Evolutionary conservation across 805 yeast species (phyloP).

Genomic region (Starmerella vaccinii): DNA sequence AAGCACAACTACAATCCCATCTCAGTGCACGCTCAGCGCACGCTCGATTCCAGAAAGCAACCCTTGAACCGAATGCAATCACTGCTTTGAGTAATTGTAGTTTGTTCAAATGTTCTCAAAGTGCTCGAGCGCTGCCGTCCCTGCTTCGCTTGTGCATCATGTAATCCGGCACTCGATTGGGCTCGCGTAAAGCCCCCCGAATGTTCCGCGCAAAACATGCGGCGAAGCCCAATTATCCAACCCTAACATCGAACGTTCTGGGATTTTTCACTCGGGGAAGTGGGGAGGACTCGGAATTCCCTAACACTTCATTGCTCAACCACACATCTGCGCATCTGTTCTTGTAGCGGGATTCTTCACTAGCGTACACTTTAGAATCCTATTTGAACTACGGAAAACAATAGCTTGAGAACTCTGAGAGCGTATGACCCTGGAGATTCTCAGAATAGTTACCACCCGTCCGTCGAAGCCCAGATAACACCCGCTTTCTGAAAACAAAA

Average conservation of each 20-base stretch:
- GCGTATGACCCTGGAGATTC: slow-evolving; percentile 20
- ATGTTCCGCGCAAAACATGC: neutral
- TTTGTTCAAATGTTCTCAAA: too few species aligned
- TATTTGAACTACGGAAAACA: neutral
- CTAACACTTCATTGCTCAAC: neutral
- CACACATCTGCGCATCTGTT: neutral
- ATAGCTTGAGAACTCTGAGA: neutral
- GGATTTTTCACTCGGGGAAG: slow-evolving; percentile 3
- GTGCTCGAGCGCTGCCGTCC: too few species aligned
- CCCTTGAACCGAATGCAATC: too few species aligned
- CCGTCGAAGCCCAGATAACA: slow-evolving; percentile 23
- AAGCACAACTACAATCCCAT: too few species aligned
- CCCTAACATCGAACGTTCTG: neutral
- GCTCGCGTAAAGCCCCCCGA: neutral
- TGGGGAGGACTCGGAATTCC: neutral
- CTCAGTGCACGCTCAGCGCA: too few species aligned
- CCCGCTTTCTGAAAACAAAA: slow-evolving; percentile 14
- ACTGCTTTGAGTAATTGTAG: too few species aligned
- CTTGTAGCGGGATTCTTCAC: neutral
- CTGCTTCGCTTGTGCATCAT: too few species aligned
- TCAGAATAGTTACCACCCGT: slow-evolving; percentile 21
- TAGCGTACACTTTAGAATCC: neutral
- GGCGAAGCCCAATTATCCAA: neutral
- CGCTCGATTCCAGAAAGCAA: too few species aligned
- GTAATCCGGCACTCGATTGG: too few species aligned